Evolutionary conservation across 345 rosid genomes (phyloP).

Genomic region (Pistacia integerrima): DNA sequence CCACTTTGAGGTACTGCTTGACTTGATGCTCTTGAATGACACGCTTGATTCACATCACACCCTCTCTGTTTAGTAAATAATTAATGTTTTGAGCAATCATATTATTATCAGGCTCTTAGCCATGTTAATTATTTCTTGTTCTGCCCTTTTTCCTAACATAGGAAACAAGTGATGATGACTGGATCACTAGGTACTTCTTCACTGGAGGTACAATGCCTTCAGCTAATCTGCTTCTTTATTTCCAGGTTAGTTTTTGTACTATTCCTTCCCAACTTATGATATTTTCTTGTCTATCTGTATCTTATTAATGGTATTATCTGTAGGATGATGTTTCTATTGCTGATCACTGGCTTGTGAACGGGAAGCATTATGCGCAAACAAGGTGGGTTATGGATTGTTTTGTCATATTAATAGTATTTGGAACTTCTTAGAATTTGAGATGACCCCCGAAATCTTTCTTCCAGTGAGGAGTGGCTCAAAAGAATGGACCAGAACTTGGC

Average conservation of each 20-base stretch:
- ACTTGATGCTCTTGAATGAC: background rate
- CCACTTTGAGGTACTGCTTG: constrained; percentile 68
- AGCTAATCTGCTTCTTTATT: constrained; percentile 81
- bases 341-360: constrained; percentile 80
- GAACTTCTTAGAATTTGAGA: background rate
- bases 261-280: background rate
- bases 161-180: constrained; percentile 87
- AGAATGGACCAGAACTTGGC: constrained; percentile 69
- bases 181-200: constrained; percentile 90
- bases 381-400: constrained; percentile 39
- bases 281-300: background rate
- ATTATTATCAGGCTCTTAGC: background rate
- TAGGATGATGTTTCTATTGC: constrained; percentile 75
- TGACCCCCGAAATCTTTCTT: background rate
- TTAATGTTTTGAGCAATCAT: background rate
- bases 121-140: background rate
- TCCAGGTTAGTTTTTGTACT: constrained; percentile 51
- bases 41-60: background rate
- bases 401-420: background rate
- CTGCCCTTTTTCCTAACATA: constrained; percentile 16
- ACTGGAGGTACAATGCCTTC: constrained; percentile 93
- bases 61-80: background rate
- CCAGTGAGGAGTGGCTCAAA: constrained; percentile 86
- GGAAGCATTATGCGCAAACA: constrained; percentile 83
- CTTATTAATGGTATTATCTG: background rate